A percentile compares a stretch with the other conserved stretches of the same genome.
phyloP scores from a whole-genome alignment of 2,329 filamentous ascomycete species.

The Ilyonectria sp. region DNA sequence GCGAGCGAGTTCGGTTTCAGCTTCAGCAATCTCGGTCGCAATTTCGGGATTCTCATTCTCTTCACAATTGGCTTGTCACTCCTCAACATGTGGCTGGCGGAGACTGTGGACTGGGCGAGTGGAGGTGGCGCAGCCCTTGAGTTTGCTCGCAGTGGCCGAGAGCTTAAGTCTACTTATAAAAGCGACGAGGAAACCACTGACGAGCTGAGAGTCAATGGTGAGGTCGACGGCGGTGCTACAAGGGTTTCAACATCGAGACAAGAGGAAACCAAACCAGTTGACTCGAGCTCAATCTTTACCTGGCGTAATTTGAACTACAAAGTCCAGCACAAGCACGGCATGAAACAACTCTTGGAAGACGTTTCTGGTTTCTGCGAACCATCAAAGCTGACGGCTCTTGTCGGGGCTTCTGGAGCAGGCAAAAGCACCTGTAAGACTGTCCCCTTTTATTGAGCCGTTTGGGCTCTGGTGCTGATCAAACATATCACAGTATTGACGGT shows the following conservation, averaged over 20 bases:
- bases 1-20: conserved; percentile 62
- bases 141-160: no score
- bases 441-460: conserved; percentile 65
- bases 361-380: conserved; percentile 86
- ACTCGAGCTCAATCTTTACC: conserved; percentile 69
- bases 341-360: conserved; percentile 55
- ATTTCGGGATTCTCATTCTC: conserved; percentile 40
- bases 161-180: background rate
- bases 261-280: no score
- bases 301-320: conserved; percentile 81
- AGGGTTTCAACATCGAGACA: no score
- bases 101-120: conserved; percentile 54
- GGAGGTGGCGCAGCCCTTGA: conserved; percentile 74
- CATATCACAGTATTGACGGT: no score
- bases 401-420: conserved; percentile 86
- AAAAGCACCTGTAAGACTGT: conserved; percentile 89
- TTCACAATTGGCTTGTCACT: conserved; percentile 40
- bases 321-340: conserved; percentile 65
- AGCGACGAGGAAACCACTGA: conserved; percentile 30
- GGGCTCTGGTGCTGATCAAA: no score
- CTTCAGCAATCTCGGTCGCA: conserved; percentile 38
- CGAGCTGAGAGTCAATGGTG: conserved; percentile 46
- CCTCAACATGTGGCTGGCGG: conserved; percentile 38
- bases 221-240: no score
- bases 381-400: conserved; percentile 84